phyloP scores from a whole-genome alignment of 2,329 filamentous ascomycete species.

The Madurella mycetomatis region DNA sequence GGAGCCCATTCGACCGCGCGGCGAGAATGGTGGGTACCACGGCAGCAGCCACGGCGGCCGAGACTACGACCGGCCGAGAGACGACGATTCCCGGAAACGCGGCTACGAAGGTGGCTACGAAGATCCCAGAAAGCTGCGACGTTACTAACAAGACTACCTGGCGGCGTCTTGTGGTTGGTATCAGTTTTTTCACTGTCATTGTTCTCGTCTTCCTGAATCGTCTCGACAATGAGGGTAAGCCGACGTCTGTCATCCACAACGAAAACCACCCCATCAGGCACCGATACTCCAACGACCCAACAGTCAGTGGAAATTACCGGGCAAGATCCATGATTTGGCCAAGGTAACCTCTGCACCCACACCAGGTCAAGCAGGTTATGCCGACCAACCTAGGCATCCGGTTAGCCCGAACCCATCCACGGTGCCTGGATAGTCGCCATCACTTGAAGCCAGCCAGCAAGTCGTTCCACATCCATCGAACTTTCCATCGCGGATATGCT shows the following conservation, averaged over 20 bases:
- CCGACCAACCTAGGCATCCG: background rate
- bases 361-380: background rate
- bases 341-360: background rate
- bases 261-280: background rate
- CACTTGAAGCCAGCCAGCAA: background rate
- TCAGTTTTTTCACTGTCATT: slow-evolving; percentile 28
- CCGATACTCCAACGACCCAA: background rate
- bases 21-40: slow-evolving; percentile 29
- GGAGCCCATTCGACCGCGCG: slow-evolving; percentile 35
- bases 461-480: background rate
- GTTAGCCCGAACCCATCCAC: background rate
- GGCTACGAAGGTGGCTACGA: slow-evolving; percentile 78
- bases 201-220: slow-evolving; percentile 22
- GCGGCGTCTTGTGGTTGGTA: slow-evolving; percentile 45
- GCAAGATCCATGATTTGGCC: background rate
- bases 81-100: slow-evolving; percentile 59
- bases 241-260: slow-evolving; percentile 5
- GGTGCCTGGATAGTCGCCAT: background rate
- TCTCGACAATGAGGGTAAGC: slow-evolving; percentile 30
- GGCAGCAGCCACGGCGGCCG: slow-evolving; percentile 36
- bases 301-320: slow-evolving; percentile 2
- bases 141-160: slow-evolving; percentile 49
- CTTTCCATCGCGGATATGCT: background rate
- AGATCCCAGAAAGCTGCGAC: slow-evolving; percentile 64
- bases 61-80: slow-evolving; percentile 48